phyloP scores from a whole-genome alignment of 2,329 filamentous ascomycete species.

The Neonectria magnoliae region DNA sequence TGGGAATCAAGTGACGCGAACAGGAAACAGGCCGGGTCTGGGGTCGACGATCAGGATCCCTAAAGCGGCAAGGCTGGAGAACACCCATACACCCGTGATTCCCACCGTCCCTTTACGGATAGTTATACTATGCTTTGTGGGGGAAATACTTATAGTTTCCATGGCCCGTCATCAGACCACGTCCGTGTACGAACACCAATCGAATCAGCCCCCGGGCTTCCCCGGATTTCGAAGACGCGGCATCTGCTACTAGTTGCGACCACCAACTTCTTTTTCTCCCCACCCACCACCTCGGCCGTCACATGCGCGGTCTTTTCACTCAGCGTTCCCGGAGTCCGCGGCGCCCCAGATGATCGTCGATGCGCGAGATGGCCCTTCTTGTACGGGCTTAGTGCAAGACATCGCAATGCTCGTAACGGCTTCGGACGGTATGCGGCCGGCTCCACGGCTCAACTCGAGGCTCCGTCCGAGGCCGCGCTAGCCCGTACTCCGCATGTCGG shows the following conservation, averaged over 20 bases:
- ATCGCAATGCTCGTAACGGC: background rate
- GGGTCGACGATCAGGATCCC: conserved; percentile 19
- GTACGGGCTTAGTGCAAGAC: background rate
- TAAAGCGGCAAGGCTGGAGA: conserved; percentile 9
- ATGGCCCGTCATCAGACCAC: conserved; percentile 1
- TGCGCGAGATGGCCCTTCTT: background rate
- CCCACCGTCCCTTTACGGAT: background rate
- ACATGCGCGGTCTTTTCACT: conserved; percentile 13
- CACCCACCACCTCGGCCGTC: background rate
- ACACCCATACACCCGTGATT: background rate
- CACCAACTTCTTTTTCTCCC: background rate
- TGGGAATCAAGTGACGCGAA: background rate
- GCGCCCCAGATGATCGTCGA: background rate
- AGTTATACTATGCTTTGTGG: background rate
- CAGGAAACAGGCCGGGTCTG: background rate
- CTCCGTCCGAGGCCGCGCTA: conserved; percentile 6
- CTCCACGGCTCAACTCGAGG: conserved; percentile 5
- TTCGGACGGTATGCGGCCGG: background rate
- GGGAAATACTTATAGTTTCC: too few relatives aligned
- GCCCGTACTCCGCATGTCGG: background rate
- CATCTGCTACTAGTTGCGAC: background rate
- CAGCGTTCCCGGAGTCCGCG: conserved; percentile 7
- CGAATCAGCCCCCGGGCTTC: conserved; percentile 10
- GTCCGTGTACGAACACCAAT: background rate
- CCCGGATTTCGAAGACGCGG: conserved; percentile 12